A percentile compares a stretch with the other conserved stretches of the same genome.
phyloP scores from a whole-genome alignment of 2,329 filamentous ascomycete genomes.

The Fusarium pseudonygamai region DNA sequence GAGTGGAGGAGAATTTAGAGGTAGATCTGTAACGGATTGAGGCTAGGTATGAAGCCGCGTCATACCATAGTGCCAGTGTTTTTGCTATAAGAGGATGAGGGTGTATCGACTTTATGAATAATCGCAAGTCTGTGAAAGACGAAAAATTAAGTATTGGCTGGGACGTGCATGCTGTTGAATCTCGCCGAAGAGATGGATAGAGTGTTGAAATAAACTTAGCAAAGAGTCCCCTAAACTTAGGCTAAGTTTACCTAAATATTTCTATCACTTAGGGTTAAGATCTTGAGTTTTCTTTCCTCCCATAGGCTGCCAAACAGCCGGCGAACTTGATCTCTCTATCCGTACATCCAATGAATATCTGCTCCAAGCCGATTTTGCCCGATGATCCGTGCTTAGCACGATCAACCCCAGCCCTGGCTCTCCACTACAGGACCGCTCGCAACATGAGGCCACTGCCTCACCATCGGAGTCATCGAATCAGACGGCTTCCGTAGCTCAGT shows the following conservation, averaged over 20 bases:
- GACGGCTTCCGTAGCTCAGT: not conserved
- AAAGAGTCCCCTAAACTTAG: too few relatives aligned
- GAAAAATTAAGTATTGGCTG: not conserved
- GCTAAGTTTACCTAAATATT: too few relatives aligned
- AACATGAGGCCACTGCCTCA: not conserved
- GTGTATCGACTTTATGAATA: not conserved
- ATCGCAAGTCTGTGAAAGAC: not conserved
- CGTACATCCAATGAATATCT: not conserved
- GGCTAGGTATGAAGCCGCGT: not conserved
- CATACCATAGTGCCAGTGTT: too few relatives aligned
- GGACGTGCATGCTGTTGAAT: too few relatives aligned
- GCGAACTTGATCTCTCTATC: not conserved
- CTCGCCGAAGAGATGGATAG: too few relatives aligned
- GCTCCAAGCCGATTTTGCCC: not conserved
- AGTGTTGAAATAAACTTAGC: too few relatives aligned
- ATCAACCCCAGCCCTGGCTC: not conserved
- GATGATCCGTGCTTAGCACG: not conserved
- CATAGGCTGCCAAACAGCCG: too few relatives aligned
- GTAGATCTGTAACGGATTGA: not conserved
- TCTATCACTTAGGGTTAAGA: too few relatives aligned
- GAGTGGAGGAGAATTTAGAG: not conserved
- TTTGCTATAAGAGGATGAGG: not conserved
- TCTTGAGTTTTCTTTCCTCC: too few relatives aligned
- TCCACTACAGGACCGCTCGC: fast-evolving
- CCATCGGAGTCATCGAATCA: not conserved